Base-by-base conservation (phyloP, 2,329 filamentous ascomycete genomes). In the Pseudofabraea citricarpa region DNA sequence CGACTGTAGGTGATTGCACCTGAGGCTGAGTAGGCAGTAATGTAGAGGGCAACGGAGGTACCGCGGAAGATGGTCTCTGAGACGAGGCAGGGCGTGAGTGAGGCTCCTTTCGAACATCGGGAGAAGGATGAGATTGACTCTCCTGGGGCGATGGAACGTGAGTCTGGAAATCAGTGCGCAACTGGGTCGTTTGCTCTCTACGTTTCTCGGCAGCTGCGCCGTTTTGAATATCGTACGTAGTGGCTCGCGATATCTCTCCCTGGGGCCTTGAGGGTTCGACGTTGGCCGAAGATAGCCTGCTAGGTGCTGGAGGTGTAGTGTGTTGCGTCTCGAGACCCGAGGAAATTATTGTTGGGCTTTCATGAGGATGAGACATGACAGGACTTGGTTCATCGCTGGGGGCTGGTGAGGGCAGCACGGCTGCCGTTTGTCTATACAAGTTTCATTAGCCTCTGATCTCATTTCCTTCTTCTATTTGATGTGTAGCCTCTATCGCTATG, bases 321-420 rank as follows among this genome's bases (percentile, higher is more conserved):
- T 20, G 4, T n/a, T 22, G 35, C 12, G 8, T 21, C 2, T 37
- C 19, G 12, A 37, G 6, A 13, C 15, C n/a, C 21, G 35, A 37
- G 9, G 38, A 19, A 23, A 43, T 22, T 50, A 45, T 35, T 40
- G 41, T 20, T 43, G 43, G 27, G 35, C 37, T 43, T 23, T 44
- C 65, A 46, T 67, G 58, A 56, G 44, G 54, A 61, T 47, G 64
- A 56, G 44, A 63, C 47, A 48, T 60, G 16, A 49, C 59, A 19
- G 75, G 74, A 54, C 74, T 79, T 13, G 70, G 66, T 48, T 82
- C 78, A 50, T 84, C 76, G 57, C 79, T 85, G 9, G 77, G 73
- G 10, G 79, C 73, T 23, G 82, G 80, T 12, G 83, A 83, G 6
- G 79, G 77, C 39, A 84, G 69, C 16, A 75, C 66, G 24, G 63